Base-by-base conservation (phyloP, 2,329 filamentous ascomycete species). In the Rachicladosporium sp. region DNA sequence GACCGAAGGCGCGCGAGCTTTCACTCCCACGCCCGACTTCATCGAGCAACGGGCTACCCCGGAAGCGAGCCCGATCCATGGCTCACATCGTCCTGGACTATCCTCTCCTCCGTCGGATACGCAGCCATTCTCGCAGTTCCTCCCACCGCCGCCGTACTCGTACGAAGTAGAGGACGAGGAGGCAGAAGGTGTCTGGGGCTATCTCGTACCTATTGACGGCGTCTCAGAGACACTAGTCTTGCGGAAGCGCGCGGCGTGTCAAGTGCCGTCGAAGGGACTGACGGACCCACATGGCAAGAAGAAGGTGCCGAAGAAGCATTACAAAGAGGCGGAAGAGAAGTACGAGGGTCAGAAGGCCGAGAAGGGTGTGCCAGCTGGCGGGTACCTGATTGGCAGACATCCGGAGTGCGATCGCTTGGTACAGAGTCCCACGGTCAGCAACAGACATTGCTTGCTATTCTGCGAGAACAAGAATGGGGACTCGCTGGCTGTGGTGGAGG, bases 161-260 rank as follows among this genome's bases (percentile, higher is more conserved):
- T 83, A 88, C 46, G 86, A 93, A 42, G 83, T 93, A 3, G 76
- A 88, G 46, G 83, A 94, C 56, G 87, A 94, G 63, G 76, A 74
- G 42, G 73, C 75, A 33, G 83, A 93, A 58, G 86, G 86, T 6
- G 86, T 96, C 1, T 98, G 91, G 91, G 93, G 93, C 9, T 98
- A 96, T 54, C 69, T 98, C 4, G 76, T 94, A 39, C 86, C 89
- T 2, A 66, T 94, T 15, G 80, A 89, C 54, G 56, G 57, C 13
- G 42, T 44, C 10, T 37, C 37, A 9, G 64, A 82, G 59, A 62
- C 71, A 4, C 60, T 93, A 63, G 82, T 93, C 6, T 61, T 98
- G 59, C 81, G 75, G 61, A 85, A 77, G 53, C 74, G 88, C 41
- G 73, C 71, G 43, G 71, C 74, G 29, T 94, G 87, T 56, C 76